Conservation (phyloP, 495 filamentous ascomycete species). For the Penicillium silybi region DNA sequence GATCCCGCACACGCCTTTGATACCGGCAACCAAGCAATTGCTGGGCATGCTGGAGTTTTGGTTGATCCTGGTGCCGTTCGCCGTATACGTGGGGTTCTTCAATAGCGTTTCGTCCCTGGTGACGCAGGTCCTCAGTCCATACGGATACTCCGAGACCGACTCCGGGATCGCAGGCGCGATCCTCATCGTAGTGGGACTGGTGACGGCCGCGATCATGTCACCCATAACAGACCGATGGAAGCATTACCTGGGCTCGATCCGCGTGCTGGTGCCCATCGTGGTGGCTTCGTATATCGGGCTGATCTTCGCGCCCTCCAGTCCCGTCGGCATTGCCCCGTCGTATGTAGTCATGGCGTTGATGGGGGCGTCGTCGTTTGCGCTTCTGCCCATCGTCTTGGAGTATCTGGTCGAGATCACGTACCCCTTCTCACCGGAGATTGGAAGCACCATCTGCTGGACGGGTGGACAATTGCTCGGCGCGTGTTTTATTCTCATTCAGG, state of each 20-base stretch:
- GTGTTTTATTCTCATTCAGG: constrained; percentile 76
- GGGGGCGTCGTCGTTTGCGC: constrained; percentile 73
- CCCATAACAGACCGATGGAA: constrained; percentile 86
- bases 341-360: constrained; percentile 66
- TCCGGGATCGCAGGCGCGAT: constrained; percentile 87
- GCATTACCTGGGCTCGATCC: constrained; percentile 70
- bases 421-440: constrained; percentile 83
- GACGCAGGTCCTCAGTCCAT: constrained; percentile 83
- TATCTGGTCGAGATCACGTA: constrained; percentile 81
- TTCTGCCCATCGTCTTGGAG: constrained; percentile 84
- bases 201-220: constrained; percentile 66
- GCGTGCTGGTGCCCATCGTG: constrained; percentile 70
- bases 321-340: constrained; percentile 59
- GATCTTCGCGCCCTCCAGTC: constrained; percentile 73
- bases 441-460: constrained; percentile 76
- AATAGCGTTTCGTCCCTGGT: constrained; percentile 85
- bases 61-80: constrained; percentile 71
- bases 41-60: constrained; percentile 65
- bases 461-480: constrained; percentile 70
- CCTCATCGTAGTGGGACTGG: constrained; percentile 84
- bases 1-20: constrained; percentile 46
- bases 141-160: constrained; percentile 73
- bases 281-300: constrained; percentile 69
- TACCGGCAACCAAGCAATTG: constrained; percentile 43
- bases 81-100: constrained; percentile 87